Base-by-base conservation (phyloP, 1,284 basidiomycete genomes). In the Tylopilus sp. region DNA sequence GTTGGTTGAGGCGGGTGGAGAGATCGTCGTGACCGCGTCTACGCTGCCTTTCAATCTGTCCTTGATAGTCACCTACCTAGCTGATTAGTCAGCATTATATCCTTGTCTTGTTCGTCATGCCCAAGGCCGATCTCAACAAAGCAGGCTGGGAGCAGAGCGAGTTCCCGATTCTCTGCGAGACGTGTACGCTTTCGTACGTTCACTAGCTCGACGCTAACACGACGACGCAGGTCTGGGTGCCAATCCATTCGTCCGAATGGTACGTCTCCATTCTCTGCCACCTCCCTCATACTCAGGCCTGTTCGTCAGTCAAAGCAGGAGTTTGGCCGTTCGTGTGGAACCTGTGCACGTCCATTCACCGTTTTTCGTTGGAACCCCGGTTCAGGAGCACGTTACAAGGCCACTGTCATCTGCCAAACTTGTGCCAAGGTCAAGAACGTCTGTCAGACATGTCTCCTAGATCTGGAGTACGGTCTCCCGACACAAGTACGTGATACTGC, bases 311-410 rank as follows among this genome's bases (percentile, higher is more conserved):
- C 91, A 13, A 97, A 98, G 70, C 96, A 99, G 78, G 87, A 94
- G 63, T 94, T 90, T 57, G 97, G 94, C 10, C 84, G 91, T 40
- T 92, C 94, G 45, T 99, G 97, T 72, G 92, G 92, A 50, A 91
- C 97, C 53, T 99, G 97, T 64, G 92, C 92, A 12, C 82, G 95
- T 38, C 89, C 94, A 6, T 97, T 97, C 72, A 97, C 95, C 46
- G 90, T 98, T 58, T 99, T 99, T 71, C 86, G 94, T 40, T 99
- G 97, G 97, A 96, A 97, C 62, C 95, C 97, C 2, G 97, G 97
- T 44, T 74, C 81, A 13, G 96, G 94, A 36, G 89, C 86, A 66
- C 85, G 97, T 35, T 97, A 86, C 82, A 99, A 99, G 76, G 92
- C 93, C 59, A 99, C 97, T 5, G 96, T 98, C 55, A 87, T 99